Evolutionary conservation across 139 green algal species (phyloP).

Genomic region (Picochlorum sp.): DNA sequence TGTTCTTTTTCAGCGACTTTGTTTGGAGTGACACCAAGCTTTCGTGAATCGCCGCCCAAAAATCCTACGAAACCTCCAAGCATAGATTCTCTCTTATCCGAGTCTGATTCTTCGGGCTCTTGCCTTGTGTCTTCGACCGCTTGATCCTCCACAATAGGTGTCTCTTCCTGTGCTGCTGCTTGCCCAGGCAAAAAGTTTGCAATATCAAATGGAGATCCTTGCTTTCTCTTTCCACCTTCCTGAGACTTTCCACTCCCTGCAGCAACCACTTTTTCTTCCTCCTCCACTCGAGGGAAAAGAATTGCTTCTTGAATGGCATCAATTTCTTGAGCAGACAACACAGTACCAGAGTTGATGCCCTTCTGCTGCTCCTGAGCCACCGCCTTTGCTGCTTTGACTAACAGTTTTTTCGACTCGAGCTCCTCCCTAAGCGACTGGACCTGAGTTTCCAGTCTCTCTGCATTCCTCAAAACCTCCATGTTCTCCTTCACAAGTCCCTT

Average conservation of each 20-base stretch:
- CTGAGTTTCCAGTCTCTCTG: constrained; percentile 25
- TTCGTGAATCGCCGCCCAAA: not conserved
- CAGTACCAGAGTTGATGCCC: constrained; percentile 17
- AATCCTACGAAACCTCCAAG: not conserved
- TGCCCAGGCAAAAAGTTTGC: not conserved
- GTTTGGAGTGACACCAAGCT: not conserved
- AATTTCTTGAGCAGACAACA: constrained; percentile 33
- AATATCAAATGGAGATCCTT: not conserved
- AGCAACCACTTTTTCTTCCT: constrained; percentile 1
- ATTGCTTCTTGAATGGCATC: constrained; percentile 14
- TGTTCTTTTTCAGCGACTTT: constrained; percentile 7
- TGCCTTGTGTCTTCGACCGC: constrained; percentile 12
- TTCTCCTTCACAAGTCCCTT: constrained; percentile 16
- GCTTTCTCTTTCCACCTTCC: not conserved
- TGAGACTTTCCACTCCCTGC: not conserved
- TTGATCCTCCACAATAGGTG: not conserved
- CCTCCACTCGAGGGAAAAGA: constrained; percentile 10
- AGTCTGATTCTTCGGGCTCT: not conserved
- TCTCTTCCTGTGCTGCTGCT: not conserved
- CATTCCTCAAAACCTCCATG: constrained; percentile 25
- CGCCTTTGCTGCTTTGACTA: constrained; percentile 39
- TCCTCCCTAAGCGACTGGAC: constrained; percentile 16
- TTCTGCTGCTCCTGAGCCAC: constrained; percentile 36
- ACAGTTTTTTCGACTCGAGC: constrained; percentile 15
- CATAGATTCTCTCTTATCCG: not conserved